Evolutionary conservation across 768 basidiomycete genomes (phyloP), one percentile per base, ranked within the genome.

Genomic region (Fomitopsis serialis): DNA sequence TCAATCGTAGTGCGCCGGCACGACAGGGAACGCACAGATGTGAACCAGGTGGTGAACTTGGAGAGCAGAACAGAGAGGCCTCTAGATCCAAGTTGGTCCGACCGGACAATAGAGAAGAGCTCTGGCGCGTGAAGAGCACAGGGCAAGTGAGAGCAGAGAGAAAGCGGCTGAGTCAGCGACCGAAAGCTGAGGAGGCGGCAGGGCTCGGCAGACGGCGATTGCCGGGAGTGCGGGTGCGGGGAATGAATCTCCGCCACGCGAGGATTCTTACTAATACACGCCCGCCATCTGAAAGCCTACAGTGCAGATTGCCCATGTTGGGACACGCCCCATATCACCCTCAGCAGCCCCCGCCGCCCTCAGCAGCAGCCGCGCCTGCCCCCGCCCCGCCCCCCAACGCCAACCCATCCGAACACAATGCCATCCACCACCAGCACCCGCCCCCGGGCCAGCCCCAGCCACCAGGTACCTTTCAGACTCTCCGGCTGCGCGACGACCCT

Each of bases 401-500:
- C 22, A 54, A 56, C 53, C 55, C 61, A 19, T 9, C 55, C 13
- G 44, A 45, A 21, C 23, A 29, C 34, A 57, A 57, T 52, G 54
- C 44, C 44, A 52, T 57, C 37, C 35, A 48, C 8, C 37, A 19
- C 2, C 55, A 59, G 44, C 57, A 57, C 57, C 23, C 43, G 29
- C 58, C 52, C 19, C 58, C 56, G 15, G 52, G 50, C 43, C 51
- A 56, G 55, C 52, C 57, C 54, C 56, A 62, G 47, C 53, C 64
- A 47, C 56, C 54, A 3, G 57, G 53, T 37, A 58, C 63, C 44
- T 64, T 64, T 49, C 64, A 66, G 50, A 62, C 70, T 24, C 80
- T 84, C 79, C 80, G 84, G 61, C 76, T 87, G 37, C 78, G 81
- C 62, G 84, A 86, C 42, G 83, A 85, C 48, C 77, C 69, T 13